Base-by-base conservation (phyloP, 2,329 filamentous ascomycete species). In the Dactylella cylindrospora region DNA sequence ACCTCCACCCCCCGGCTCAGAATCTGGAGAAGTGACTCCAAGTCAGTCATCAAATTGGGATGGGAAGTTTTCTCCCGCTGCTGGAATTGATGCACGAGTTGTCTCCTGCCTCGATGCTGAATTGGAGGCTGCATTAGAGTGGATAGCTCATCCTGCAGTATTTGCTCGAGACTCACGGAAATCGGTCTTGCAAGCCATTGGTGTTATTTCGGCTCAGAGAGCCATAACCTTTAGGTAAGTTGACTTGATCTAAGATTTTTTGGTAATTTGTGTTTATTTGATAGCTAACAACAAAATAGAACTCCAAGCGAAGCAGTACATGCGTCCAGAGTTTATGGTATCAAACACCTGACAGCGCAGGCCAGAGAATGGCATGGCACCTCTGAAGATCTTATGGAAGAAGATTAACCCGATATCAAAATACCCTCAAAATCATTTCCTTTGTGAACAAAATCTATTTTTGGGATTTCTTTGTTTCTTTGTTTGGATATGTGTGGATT, bases 121-220 rank as follows among this genome's bases (percentile, higher is more conserved):
- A 73, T 80, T 98, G 26, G 89, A 95, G 72, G 82, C 87, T 26
- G 88, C 87, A 44, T 77, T 98, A 12, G 93, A 98, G 74, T 98
- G 93, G 93, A 97, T 98, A 73, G 90, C 86, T 71, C 93, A 98
- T 70, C 93, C 93, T 1, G 90, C 90, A 1, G 88, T 97, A 1
- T 98, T 98, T 71, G 85, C 87, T 6, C 84, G 93, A 29, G 93
- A 98, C 72, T 93, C 88, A 55, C 84, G 93, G 69, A 98, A 98
- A 76, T 89, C 91, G 3, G 90, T 98, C 1, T 78, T 98, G 19
- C 93, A 98, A 73, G 89, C 90, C 12, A 97, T 98, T 67, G 91
- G 93, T 5, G 90, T 97, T 64, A 96, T 98, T 68, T 93, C 88
- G 70, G 94, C 88, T 5, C 93, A 98, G 74, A 82, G 93, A 39